A percentile compares a stretch with the other conserved stretches of the same genome.
phyloP scores from a whole-genome alignment of 73 alveolate species.

The Paramecium caudatum region DNA sequence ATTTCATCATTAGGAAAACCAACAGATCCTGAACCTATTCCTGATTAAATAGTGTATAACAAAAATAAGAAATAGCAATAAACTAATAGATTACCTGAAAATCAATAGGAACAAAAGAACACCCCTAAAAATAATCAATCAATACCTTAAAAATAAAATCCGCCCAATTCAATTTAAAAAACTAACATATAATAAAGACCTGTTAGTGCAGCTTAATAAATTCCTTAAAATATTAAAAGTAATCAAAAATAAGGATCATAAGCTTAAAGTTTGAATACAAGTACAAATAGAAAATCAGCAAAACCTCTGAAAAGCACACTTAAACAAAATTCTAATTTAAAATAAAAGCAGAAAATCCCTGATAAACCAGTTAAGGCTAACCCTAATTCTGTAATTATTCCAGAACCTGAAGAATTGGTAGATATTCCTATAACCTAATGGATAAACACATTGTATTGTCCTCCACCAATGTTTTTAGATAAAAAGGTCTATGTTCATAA shows the following conservation, averaged over 20 bases:
- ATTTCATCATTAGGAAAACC: not conserved
- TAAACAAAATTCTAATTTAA: no score
- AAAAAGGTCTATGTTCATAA: conserved; percentile 38
- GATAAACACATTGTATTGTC: conserved; percentile 33
- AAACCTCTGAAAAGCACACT: no score
- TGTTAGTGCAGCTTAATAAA: no score
- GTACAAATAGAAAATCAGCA: no score
- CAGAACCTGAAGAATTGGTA: conserved; percentile 7
- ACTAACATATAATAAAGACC: conserved; percentile 5
- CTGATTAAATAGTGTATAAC: conserved; percentile 31
- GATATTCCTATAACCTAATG: conserved; percentile 55
- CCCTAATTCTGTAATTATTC: conserved; percentile 48
- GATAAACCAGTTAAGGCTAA: not conserved
- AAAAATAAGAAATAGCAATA: not conserved
- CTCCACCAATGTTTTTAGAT: conserved; percentile 62
- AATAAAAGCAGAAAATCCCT: no score
- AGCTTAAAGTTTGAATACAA: no score
- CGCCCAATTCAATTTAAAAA: not conserved
- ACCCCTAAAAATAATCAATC: not conserved
- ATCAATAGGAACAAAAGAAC: no score
- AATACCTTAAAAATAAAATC: not conserved
- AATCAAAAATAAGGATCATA: no score
- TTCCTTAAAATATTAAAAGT: no score
- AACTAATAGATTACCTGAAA: conserved; percentile 1
- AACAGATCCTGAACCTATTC: conserved; percentile 33